A percentile compares a stretch with the other conserved stretches of the same genome.
These are phyloP conservation scores for Trametes maxima DNA, from an alignment of 768 basidiomycete species.

Conservation along the genomic window DNA sequence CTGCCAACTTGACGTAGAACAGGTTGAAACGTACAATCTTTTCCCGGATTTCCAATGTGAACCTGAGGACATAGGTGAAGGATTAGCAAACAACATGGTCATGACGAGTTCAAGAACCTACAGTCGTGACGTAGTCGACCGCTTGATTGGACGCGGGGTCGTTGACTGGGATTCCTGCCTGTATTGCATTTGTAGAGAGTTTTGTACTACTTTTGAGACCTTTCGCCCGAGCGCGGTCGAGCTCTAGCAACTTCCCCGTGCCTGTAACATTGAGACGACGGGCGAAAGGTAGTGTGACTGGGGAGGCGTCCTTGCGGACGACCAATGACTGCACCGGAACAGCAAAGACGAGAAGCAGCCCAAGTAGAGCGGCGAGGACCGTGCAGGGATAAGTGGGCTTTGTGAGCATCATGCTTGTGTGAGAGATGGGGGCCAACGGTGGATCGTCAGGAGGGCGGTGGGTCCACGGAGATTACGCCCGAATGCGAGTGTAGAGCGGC, in stretches of 20 bases:
- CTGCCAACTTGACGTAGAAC: neutral
- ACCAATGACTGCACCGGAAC: neutral
- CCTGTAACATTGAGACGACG: constrained; percentile 26
- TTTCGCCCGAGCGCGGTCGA: constrained; percentile 25
- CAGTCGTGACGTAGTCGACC: constrained; percentile 30
- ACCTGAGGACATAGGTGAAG: constrained; percentile 5
- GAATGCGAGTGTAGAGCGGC: constrained; percentile 11
- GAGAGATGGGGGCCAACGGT: neutral
- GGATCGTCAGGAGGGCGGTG: neutral
- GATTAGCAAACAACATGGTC: neutral
- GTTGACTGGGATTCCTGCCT: neutral
- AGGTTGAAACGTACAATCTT: constrained; percentile 22
- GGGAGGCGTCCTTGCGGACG: constrained; percentile 15
- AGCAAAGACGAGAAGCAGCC: neutral
- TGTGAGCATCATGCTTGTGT: constrained; percentile 13
- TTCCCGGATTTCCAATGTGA: constrained; percentile 24
- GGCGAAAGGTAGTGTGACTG: constrained; percentile 25
- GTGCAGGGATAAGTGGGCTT: neutral
- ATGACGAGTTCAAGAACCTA: neutral
- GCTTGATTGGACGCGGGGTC: constrained; percentile 23
- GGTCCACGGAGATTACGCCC: constrained; percentile 13
- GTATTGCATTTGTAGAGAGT: constrained; percentile 26
- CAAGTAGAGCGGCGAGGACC: neutral
- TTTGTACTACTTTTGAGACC: constrained; percentile 1
- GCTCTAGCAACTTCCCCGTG: constrained; percentile 13